Base-by-base conservation (phyloP, 805 yeast genomes). In the Cyberlindnera maritima region DNA sequence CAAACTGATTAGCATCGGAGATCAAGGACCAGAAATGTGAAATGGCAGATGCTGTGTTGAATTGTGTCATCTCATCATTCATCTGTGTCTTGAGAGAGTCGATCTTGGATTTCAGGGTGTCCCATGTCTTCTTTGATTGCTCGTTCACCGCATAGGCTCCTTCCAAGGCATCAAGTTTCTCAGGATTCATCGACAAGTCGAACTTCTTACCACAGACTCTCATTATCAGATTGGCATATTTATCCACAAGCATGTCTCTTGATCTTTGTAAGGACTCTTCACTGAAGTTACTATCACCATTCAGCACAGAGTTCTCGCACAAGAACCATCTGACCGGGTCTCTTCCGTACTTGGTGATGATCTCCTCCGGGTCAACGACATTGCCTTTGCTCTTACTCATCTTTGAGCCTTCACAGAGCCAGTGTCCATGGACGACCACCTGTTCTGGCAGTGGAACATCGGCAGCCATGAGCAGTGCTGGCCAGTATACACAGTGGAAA, bases 401-500 rank as follows among this genome's bases (percentile, higher is more conserved):
- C 62, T 94, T 94, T 37, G 80, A 70, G 0, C 98, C 98, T 29
- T 82, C 85, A 64, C 85, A 78, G 19, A 91, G 71, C 98, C 98
- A 94, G 64, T 94, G 99, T 6, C 95, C 84, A 69, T 94, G 99
- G 2, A 94, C 96, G 6, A 90, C 74, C 3, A 94, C 77, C 48
- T 81, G 83, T 36, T 74, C 68, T 0, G 98, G 98, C 6, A 85
- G 59, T 4, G 77, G 78, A 1, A 87, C 60, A 0, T 75, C 85
- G 0, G 95, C 94, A 0, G 97, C 97, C 76, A 91, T 68, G 47
- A 94, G 69, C 48, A 94, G 83, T 2, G 88, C 81, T 0, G 98
- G 98, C 99, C 99, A 94, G 59, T 88, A 90, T 13, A 91, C 76
- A 54, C 95, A 82, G 60, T 94, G 99, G 64, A 94, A 94, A 54